Evolutionary conservation across 306 rosid species (phyloP).

Genomic region (Prunus padus): DNA sequence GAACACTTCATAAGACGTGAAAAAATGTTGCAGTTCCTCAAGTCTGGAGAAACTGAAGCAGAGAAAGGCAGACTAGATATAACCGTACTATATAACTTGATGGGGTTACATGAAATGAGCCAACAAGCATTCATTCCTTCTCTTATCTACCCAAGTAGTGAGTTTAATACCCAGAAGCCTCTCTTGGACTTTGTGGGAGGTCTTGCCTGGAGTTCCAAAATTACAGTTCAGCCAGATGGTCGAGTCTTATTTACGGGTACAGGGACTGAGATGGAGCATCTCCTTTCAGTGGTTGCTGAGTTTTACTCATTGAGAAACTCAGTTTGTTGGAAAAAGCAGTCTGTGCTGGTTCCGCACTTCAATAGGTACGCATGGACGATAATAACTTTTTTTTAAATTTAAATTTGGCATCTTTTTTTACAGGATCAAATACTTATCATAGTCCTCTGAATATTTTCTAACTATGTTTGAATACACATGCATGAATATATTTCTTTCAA

Average conservation of each 20-base stretch:
- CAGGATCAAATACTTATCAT: not conserved
- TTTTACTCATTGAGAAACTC: conserved; percentile 51
- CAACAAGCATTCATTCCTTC: conserved; percentile 42
- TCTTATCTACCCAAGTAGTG: conserved; percentile 50
- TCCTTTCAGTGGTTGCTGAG: conserved; percentile 65
- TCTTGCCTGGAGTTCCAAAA: conserved; percentile 53
- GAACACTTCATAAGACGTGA: conserved; percentile 61
- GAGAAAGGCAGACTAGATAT: conserved; percentile 38
- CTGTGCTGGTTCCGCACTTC: conserved; percentile 67
- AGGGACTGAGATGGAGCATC: conserved; percentile 65
- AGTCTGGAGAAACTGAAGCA: conserved; percentile 50
- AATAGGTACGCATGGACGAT: conserved; percentile 47
- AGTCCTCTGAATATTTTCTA: not conserved
- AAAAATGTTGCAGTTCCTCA: conserved; percentile 52
- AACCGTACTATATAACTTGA: conserved; percentile 47
- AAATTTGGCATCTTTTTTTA: conserved; percentile 11
- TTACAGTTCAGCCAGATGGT: conserved; percentile 65
- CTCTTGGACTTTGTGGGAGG: conserved; percentile 55
- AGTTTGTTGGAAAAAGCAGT: conserved; percentile 39
- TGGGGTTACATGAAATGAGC: conserved; percentile 44
- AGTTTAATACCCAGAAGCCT: conserved; percentile 46
- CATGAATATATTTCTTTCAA: not conserved
- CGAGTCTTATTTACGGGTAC: conserved; percentile 55
- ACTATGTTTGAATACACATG: not conserved
- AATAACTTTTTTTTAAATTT: not conserved